A percentile compares a stretch with the other conserved stretches of the same genome.
Evolutionary conservation across 306 rosid species (phyloP).

Genomic region (Abrus pulchellus): DNA sequence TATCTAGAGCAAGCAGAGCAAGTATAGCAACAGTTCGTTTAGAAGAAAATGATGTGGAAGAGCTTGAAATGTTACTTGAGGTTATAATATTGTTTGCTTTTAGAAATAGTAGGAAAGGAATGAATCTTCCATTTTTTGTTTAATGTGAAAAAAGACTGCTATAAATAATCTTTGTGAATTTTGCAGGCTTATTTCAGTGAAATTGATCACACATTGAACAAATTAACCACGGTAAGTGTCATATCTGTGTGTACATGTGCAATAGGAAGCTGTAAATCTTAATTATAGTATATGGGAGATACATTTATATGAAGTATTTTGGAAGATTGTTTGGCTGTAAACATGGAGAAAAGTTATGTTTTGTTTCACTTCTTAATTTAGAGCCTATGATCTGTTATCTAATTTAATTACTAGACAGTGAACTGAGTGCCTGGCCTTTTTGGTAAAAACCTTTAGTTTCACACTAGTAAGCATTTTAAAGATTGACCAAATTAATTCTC

Average conservation of each 20-base stretch:
- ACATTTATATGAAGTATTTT: background rate
- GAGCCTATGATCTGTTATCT: background rate
- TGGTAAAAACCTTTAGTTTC: constrained; percentile 25
- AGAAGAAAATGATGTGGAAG: constrained; percentile 91
- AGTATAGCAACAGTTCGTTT: constrained; percentile 77
- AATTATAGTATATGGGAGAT: background rate
- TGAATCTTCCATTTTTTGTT: constrained; percentile 33
- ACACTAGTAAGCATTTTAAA: constrained; percentile 16
- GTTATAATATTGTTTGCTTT: constrained; percentile 51
- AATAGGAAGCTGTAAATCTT: constrained; percentile 25
- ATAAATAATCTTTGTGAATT: constrained; percentile 38
- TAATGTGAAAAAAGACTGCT: background rate
- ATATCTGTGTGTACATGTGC: background rate
- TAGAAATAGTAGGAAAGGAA: background rate
- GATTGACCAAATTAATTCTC: constrained; percentile 32
- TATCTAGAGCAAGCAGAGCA: constrained; percentile 86
- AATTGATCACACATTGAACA: constrained; percentile 88
- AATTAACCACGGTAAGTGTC: constrained; percentile 75
- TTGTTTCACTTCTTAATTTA: background rate
- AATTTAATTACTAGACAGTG: constrained; percentile 15
- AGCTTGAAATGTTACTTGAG: constrained; percentile 97
- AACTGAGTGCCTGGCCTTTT: constrained; percentile 8
- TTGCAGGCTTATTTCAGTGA: constrained; percentile 97
- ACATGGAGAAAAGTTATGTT: background rate
- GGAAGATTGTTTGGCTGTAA: constrained; percentile 25